Evolutionary conservation across 1,284 basidiomycete species (phyloP).

Genomic region (Golubevia sp.): DNA sequence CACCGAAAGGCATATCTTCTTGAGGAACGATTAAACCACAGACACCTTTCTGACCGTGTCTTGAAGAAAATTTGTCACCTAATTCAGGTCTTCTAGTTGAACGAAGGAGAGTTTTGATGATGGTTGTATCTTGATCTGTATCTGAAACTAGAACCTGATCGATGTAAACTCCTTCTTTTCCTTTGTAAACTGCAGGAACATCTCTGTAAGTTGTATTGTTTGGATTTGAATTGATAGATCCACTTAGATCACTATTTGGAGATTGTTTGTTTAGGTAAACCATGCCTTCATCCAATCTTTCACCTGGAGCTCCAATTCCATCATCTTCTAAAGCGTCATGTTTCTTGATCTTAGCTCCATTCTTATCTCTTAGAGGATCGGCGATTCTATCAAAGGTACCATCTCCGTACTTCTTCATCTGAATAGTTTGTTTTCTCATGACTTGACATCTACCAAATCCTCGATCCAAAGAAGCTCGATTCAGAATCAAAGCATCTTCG

Average conservation of each 20-base stretch:
- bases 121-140: constrained; percentile 52
- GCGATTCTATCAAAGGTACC: constrained; percentile 54
- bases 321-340: constrained; percentile 51
- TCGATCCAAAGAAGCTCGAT: constrained; percentile 65
- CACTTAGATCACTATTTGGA: constrained; percentile 31
- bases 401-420: constrained; percentile 57
- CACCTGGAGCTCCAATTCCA: constrained; percentile 55
- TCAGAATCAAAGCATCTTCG: constrained; percentile 96
- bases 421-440: constrained; percentile 51
- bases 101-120: constrained; percentile 56
- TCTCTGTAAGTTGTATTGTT: constrained; percentile 50
- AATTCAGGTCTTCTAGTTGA: constrained; percentile 56
- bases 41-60: constrained; percentile 61
- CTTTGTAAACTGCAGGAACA: constrained; percentile 47
- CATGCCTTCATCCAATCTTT: constrained; percentile 50
- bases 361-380: constrained; percentile 48
- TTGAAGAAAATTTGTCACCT: constrained; percentile 60
- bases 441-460: constrained; percentile 56
- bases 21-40: constrained; percentile 55
- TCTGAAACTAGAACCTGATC: constrained; percentile 59
- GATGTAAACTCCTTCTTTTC: constrained; percentile 45
- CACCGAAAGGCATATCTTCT: constrained; percentile 59
- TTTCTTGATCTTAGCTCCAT: constrained; percentile 36
- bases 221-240: constrained; percentile 22
- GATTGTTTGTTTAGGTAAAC: constrained; percentile 59